A percentile compares a stretch with the other conserved stretches of the same genome.
These are phyloP conservation scores for Anisodus tanguticus DNA, from an alignment of 257 asterid genomes.

Conservation along the genomic window DNA sequence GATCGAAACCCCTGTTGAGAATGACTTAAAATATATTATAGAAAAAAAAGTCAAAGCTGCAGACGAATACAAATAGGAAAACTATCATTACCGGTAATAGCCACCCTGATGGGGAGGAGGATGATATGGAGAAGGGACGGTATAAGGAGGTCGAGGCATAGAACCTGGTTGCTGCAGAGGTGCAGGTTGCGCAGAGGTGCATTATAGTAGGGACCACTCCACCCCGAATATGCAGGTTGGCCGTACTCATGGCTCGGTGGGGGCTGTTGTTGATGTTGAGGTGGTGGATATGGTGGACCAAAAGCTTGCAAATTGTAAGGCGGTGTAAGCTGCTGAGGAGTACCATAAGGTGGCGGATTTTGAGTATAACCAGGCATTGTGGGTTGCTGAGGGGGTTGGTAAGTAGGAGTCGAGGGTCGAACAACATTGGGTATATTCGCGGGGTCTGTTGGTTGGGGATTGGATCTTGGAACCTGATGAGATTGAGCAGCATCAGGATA, in stretches of 20 bases:
- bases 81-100: conserved; percentile 66
- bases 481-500: conserved; percentile 59
- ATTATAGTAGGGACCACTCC: conserved; percentile 85
- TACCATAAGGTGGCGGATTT: conserved; percentile 59
- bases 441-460: conserved; percentile 52
- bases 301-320: conserved; percentile 66
- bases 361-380: conserved; percentile 56
- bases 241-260: conserved; percentile 67
- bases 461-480: conserved; percentile 53
- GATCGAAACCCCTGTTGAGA: not conserved
- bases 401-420: conserved; percentile 51
- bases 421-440: conserved; percentile 42
- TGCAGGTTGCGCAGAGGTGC: conserved; percentile 76
- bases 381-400: conserved; percentile 69
- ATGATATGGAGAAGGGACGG: conserved; percentile 68
- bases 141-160: conserved; percentile 85
- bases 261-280: conserved; percentile 65
- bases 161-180: conserved; percentile 83
- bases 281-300: conserved; percentile 59
- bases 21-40: not conserved
- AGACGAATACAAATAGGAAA: not conserved
- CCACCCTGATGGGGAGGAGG: conserved; percentile 76
- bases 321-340: conserved; percentile 68
- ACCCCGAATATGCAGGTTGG: conserved; percentile 92
- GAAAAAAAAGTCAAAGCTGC: not conserved